These are phyloP conservation scores for Curvularia eragrostidis DNA, from an alignment of 2,329 filamentous ascomycete genomes.

Conservation along the genomic window DNA sequence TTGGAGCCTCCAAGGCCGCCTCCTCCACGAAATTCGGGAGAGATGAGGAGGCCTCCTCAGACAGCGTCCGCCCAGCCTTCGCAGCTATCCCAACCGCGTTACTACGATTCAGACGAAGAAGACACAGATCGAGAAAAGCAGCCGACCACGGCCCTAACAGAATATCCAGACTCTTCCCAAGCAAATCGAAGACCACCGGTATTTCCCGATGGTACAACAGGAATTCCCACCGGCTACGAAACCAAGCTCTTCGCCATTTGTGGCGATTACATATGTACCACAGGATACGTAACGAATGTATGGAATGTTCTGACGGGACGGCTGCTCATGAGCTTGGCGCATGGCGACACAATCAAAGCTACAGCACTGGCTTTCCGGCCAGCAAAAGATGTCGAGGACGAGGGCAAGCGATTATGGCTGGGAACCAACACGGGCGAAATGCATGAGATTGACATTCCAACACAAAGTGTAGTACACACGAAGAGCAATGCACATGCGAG, in stretches of 20 bases:
- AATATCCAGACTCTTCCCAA: slow-evolving; percentile 84
- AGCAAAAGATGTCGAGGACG: slow-evolving; percentile 74
- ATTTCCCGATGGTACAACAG: slow-evolving; percentile 72
- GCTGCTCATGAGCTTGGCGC: slow-evolving; percentile 77
- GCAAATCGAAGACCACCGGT: slow-evolving; percentile 84
- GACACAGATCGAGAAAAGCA: slow-evolving; percentile 55
- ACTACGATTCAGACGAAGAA: slow-evolving; percentile 59
- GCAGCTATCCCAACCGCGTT: slow-evolving; percentile 35
- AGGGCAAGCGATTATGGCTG: slow-evolving; percentile 85
- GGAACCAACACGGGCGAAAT: slow-evolving; percentile 89
- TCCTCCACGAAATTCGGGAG: slow-evolving; percentile 45
- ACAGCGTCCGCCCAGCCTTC: slow-evolving; percentile 22
- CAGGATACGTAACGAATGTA: slow-evolving; percentile 82
- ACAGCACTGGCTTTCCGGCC: slow-evolving; percentile 87
- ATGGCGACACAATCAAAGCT: slow-evolving; percentile 84
- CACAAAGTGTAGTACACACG: slow-evolving; percentile 71
- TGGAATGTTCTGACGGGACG: slow-evolving; percentile 88
- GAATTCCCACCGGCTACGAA: slow-evolving; percentile 86
- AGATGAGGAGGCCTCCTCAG: slow-evolving; percentile 39
- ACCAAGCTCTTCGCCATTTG: slow-evolving; percentile 86
- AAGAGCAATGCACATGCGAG: slow-evolving; percentile 77
- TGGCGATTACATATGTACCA: slow-evolving; percentile 85
- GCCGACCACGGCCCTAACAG: slow-evolving; percentile 60
- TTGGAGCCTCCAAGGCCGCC: slow-evolving; percentile 44
- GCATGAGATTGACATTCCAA: slow-evolving; percentile 82